These are phyloP conservation scores for Gypsophila paniculata DNA, from an alignment of 179 eudicot genomes.

Conservation along the genomic window DNA sequence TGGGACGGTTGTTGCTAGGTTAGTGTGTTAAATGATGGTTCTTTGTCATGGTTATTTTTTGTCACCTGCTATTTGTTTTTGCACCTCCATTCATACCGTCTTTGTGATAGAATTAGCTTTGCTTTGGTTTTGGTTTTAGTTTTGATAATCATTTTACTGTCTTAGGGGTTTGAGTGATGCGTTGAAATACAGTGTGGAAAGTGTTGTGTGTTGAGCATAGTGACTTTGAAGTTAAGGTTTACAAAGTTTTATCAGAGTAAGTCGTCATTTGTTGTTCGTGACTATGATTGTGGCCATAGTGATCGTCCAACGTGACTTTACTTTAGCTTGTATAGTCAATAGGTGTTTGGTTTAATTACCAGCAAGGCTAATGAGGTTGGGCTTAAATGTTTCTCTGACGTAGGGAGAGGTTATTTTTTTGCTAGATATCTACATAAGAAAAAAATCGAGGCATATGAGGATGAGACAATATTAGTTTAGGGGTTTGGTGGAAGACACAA, in stretches of 20 bases:
- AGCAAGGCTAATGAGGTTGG: not conserved
- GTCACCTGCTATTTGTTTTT: not conserved
- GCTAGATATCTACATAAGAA: not conserved
- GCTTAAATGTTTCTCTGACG: not conserved
- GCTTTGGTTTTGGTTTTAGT: not conserved
- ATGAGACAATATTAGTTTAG: not conserved
- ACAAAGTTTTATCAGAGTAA: not conserved
- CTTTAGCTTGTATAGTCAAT: not conserved
- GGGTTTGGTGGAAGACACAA: not conserved
- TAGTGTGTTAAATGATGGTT: not conserved
- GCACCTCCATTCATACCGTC: not conserved
- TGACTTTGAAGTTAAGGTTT: not conserved
- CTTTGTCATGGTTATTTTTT: not conserved
- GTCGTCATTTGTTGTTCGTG: not conserved
- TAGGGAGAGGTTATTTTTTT: not conserved
- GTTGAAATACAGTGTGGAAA: not conserved
- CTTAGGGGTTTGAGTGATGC: not conserved
- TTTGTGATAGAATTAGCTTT: not conserved
- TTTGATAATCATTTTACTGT: not conserved
- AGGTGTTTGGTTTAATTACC: not conserved
- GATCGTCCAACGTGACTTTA: not conserved
- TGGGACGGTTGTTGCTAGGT: too few relatives aligned
- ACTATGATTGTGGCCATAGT: not conserved
- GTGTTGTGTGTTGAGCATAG: not conserved
- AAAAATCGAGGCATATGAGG: not conserved